These are phyloP conservation scores for Wilhelminamyces savonicus DNA, from an alignment of 805 yeast species.

Conservation along the genomic window DNA sequence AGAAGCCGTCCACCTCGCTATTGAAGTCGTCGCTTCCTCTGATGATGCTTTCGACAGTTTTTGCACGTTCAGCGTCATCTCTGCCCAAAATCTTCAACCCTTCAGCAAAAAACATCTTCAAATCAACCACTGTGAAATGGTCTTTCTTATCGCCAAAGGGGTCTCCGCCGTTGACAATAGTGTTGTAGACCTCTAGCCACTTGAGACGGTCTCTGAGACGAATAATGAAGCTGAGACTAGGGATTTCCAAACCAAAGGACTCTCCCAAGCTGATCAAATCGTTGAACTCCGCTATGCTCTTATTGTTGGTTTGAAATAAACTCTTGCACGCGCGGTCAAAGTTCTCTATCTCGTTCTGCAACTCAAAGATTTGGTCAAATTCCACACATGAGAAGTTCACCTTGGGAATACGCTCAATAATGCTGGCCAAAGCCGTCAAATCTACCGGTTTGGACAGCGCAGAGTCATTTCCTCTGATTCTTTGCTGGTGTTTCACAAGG, in stretches of 20 bases:
- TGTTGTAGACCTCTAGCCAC: conserved; percentile 26
- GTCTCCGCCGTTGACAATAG: conserved; percentile 34
- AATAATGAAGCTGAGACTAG: conserved; percentile 34
- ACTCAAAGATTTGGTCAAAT: conserved; percentile 50
- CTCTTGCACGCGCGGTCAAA: conserved; percentile 43
- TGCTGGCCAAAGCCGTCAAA: neutral
- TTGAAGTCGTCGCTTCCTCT: conserved; percentile 19
- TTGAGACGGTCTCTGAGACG: conserved; percentile 28
- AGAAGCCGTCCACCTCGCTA: too few relatives aligned
- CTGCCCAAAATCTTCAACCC: conserved; percentile 23
- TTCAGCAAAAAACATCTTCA: conserved; percentile 18
- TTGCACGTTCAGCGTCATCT: conserved; percentile 27
- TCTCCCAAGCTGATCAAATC: conserved; percentile 53
- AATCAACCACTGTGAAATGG: conserved; percentile 24
- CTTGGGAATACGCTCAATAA: conserved; percentile 42
- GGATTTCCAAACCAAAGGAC: conserved; percentile 52
- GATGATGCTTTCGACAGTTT: conserved; percentile 17
- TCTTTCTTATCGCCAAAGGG: conserved; percentile 32
- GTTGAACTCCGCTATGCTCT: conserved; percentile 38
- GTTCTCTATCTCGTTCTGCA: conserved; percentile 44
- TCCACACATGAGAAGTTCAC: conserved; percentile 53
- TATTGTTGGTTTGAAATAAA: conserved; percentile 26
- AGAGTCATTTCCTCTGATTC: conserved; percentile 29
- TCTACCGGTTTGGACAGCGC: conserved; percentile 7
- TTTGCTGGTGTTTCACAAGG: conserved; percentile 44